Conservation (phyloP, 805 yeast species). For the Vanderwaltozyma tropicalis region DNA sequence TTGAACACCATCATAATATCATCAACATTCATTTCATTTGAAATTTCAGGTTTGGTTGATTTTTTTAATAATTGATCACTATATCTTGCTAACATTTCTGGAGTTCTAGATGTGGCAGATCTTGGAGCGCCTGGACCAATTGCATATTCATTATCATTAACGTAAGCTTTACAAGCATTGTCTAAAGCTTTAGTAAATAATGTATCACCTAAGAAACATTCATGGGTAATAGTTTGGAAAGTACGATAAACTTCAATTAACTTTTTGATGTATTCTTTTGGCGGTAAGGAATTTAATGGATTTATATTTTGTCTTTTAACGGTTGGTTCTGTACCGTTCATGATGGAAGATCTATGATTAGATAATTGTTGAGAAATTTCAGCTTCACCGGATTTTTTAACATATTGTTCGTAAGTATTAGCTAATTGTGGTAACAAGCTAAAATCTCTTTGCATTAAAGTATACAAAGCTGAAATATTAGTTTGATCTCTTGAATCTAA, state of each 20-base stretch:
- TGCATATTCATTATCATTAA: conserved; percentile 76
- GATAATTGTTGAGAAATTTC: conserved; percentile 19
- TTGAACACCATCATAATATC: conserved; percentile 81
- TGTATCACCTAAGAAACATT: conserved; percentile 51
- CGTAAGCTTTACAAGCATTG: conserved; percentile 74
- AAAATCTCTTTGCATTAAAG: conserved; percentile 66
- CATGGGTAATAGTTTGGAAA: conserved; percentile 32
- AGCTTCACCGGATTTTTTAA: conserved; percentile 48
- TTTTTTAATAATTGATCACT: conserved; percentile 75
- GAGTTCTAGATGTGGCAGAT: conserved; percentile 61
- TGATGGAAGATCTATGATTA: conserved; percentile 12
- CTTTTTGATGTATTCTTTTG: conserved; percentile 71
- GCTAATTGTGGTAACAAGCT: conserved; percentile 71
- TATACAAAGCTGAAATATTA: conserved; percentile 70
- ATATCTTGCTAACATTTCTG: conserved; percentile 84
- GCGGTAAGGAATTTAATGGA: conserved; percentile 26
- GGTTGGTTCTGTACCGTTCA: conserved; percentile 19
- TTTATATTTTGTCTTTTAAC: conserved; percentile 35
- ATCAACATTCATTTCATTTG: conserved; percentile 66
- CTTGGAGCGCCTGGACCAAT: conserved; percentile 43
- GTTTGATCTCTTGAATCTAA: conserved; percentile 51
- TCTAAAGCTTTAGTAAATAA: conserved; percentile 81
- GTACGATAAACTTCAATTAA: conserved; percentile 59
- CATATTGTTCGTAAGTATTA: conserved; percentile 58
- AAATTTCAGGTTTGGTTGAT: conserved; percentile 57